Percentiles rank a stretch among this genome's conserved stretches.
These are phyloP conservation scores for Lupinus albus DNA, from an alignment of 306 rosid genomes.

Conservation along the genomic window DNA sequence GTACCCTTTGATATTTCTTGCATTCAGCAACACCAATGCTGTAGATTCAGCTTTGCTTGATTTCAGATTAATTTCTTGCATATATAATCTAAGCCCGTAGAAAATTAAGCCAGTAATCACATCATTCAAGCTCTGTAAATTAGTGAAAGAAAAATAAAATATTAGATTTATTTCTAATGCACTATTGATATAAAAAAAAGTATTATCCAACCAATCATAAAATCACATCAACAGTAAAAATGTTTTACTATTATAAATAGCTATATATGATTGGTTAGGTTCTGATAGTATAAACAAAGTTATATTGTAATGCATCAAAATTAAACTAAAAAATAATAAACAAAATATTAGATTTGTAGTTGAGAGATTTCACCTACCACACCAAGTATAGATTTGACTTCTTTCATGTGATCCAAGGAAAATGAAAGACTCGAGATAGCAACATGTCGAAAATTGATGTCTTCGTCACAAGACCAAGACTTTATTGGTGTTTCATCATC, in stretches of 20 bases:
- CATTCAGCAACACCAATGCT: conserved; percentile 50
- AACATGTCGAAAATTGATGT: conserved; percentile 35
- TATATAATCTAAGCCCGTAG: conserved; percentile 52
- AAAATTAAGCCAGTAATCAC: conserved; percentile 53
- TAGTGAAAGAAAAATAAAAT: too few species aligned
- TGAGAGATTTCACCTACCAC: conserved; percentile 51
- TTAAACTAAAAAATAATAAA: too few species aligned
- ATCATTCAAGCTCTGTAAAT: conserved; percentile 50
- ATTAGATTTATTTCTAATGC: too few species aligned
- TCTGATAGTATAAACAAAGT: too few species aligned
- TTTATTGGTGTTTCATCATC: conserved; percentile 59
- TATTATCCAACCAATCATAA: too few species aligned
- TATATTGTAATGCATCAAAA: too few species aligned
- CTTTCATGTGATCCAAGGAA: conserved; percentile 43
- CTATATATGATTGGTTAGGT: too few species aligned
- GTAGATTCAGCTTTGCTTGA: conserved; percentile 43
- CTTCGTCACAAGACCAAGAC: conserved; percentile 48
- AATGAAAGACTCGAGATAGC: conserved; percentile 42
- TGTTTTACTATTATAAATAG: too few species aligned
- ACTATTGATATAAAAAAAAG: too few species aligned
- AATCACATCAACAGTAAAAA: too few species aligned
- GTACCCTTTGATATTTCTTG: conserved; percentile 47
- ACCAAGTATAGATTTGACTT: conserved; percentile 45
- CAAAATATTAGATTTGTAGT: background rate
- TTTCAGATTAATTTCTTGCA: conserved; percentile 43